A percentile compares a stretch with the other conserved stretches of the same genome.
Conservation (phyloP, 2,329 filamentous ascomycete genomes). For the Aspergillus alliaceus region DNA sequence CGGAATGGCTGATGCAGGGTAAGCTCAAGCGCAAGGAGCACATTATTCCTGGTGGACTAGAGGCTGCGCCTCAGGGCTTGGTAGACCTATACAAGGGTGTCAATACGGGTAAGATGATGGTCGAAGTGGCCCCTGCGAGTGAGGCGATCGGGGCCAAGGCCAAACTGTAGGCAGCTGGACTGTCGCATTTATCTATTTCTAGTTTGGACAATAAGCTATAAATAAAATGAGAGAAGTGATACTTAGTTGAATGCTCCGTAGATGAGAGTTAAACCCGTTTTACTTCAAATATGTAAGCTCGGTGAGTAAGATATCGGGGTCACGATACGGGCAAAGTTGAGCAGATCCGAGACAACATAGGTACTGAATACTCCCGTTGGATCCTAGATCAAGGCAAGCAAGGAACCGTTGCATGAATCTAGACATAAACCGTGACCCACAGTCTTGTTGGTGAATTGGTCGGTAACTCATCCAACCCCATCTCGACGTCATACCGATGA, state of each 20-base stretch:
- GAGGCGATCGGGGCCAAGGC: conserved; percentile 37
- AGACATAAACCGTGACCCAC: too few species aligned
- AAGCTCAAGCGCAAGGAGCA: conserved; percentile 72
- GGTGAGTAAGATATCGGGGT: too few species aligned
- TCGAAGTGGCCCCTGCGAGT: conserved; percentile 41
- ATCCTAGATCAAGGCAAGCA: too few species aligned
- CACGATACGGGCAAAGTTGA: too few species aligned
- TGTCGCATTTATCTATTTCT: not conserved
- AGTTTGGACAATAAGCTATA: not conserved
- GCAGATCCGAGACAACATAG: too few species aligned
- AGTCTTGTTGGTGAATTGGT: too few species aligned
- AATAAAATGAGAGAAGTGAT: too few species aligned
- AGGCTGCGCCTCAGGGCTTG: conserved; percentile 63
- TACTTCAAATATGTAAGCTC: too few species aligned
- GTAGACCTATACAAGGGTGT: conserved; percentile 65
- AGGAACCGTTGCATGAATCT: too few species aligned
- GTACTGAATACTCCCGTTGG: too few species aligned
- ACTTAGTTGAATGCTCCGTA: too few species aligned
- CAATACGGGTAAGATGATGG: conserved; percentile 68
- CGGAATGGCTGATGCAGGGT: conserved; percentile 68
- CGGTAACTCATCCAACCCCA: not conserved
- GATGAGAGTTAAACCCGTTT: too few species aligned
- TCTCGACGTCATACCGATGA: conserved; percentile 17
- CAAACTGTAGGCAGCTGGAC: conserved; percentile 38
- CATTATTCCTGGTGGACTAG: conserved; percentile 67